Evolutionary conservation across 331 rosid species (phyloP).

Genomic region (Malus hybrid): DNA sequence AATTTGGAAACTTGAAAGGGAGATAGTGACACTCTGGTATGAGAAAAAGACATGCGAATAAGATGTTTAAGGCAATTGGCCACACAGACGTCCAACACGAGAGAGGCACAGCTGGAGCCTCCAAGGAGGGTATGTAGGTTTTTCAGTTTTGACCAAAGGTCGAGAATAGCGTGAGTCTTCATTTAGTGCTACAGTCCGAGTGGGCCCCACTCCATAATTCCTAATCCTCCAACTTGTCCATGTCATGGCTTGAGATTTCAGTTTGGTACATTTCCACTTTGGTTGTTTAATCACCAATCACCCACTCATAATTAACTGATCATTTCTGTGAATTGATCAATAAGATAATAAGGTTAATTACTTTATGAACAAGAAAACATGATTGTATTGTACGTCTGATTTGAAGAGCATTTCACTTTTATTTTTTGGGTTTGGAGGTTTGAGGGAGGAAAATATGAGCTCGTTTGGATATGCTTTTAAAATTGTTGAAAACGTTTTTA

Average conservation of each 20-base stretch:
- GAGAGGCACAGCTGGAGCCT: not conserved
- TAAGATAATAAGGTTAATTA: not conserved
- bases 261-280: not conserved
- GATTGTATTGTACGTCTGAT: not conserved
- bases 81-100: not conserved
- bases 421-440: not conserved
- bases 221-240: not conserved
- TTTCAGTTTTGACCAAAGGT: not conserved
- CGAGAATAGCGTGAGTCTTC: not conserved
- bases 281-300: not conserved
- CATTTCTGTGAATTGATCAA: not conserved
- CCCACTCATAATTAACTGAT: not conserved
- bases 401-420: not conserved
- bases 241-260: not conserved
- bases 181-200: too few species aligned
- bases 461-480: too few species aligned
- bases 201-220: too few species aligned
- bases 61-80: not conserved
- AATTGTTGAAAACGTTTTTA: too few species aligned
- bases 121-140: not conserved
- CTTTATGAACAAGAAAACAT: conserved; percentile 2
- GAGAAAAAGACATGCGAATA: not conserved
- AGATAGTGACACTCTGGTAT: not conserved
- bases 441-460: too few species aligned
- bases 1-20: not conserved